These are phyloP conservation scores for Ambrosia artemisiifolia DNA, from an alignment of 129 eudicot species.

Conservation along the genomic window DNA sequence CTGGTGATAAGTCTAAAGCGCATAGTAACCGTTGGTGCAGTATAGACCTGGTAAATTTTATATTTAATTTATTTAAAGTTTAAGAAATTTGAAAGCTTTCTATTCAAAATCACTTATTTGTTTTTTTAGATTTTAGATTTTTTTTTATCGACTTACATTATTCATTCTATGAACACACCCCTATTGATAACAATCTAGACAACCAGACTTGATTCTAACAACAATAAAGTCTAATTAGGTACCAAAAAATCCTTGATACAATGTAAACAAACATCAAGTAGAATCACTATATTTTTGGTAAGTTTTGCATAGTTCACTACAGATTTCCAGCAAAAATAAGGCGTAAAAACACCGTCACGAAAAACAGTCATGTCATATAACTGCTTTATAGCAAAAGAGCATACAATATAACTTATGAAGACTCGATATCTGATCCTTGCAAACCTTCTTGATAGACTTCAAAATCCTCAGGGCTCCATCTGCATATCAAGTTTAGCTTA, in stretches of 20 bases:
- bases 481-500: constrained; percentile 62
- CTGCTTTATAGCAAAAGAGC: not conserved
- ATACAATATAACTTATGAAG: constrained; percentile 28
- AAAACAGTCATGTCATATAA: not conserved
- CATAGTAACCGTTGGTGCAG: no score
- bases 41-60: no score
- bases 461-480: constrained; percentile 80
- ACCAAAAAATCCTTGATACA: not conserved
- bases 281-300: not conserved
- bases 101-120: no score
- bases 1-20: no score
- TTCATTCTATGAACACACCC: no score
- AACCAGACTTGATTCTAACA: no score
- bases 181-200: no score
- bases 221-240: not conserved
- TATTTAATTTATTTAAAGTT: no score
- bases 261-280: not conserved
- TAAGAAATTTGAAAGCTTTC: no score
- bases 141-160: no score
- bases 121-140: no score
- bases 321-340: not conserved
- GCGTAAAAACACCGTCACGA: not conserved
- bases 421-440: constrained; percentile 65
- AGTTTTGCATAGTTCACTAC: not conserved
- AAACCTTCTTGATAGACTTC: constrained; percentile 68